phyloP scores from a whole-genome alignment of 2,329 filamentous ascomycete species.

The Colletotrichum lini region DNA sequence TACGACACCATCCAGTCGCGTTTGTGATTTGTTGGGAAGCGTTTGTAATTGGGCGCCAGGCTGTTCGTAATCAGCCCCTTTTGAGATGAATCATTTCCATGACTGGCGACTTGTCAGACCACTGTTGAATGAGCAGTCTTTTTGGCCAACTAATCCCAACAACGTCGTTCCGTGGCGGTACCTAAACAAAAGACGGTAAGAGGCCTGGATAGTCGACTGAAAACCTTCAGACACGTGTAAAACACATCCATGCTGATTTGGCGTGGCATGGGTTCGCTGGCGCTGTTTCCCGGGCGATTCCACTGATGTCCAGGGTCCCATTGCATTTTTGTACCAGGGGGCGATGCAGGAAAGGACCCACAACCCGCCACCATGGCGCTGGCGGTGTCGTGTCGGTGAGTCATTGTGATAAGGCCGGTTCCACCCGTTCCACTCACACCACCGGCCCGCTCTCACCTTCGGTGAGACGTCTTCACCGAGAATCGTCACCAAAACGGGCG shows the following conservation, averaged over 20 bases:
- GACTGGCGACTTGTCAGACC: background rate
- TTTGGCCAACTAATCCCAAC: background rate
- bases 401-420: constrained; percentile 21
- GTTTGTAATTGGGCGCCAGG: background rate
- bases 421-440: constrained; percentile 15
- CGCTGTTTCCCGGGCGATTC: constrained; percentile 20
- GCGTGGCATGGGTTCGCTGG: constrained; percentile 14
- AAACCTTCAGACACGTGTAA: constrained; percentile 16
- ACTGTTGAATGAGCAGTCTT: background rate
- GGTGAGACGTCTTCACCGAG: constrained; percentile 1
- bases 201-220: background rate
- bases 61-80: background rate
- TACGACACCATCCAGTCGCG: constrained; percentile 3
- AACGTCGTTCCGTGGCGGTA: background rate
- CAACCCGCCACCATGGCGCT: constrained; percentile 17
- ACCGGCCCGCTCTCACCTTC: background rate
- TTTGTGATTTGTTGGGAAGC: background rate
- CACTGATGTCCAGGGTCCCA: background rate
- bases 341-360: constrained; percentile 4
- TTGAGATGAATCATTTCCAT: background rate
- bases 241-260: constrained; percentile 19
- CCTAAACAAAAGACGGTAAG: background rate
- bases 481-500: background rate
- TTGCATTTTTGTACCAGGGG: background rate
- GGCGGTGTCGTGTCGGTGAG: constrained; percentile 2